phyloP scores from a whole-genome alignment of 164 flowering plant genomes.

The Umbellularia californica region DNA sequence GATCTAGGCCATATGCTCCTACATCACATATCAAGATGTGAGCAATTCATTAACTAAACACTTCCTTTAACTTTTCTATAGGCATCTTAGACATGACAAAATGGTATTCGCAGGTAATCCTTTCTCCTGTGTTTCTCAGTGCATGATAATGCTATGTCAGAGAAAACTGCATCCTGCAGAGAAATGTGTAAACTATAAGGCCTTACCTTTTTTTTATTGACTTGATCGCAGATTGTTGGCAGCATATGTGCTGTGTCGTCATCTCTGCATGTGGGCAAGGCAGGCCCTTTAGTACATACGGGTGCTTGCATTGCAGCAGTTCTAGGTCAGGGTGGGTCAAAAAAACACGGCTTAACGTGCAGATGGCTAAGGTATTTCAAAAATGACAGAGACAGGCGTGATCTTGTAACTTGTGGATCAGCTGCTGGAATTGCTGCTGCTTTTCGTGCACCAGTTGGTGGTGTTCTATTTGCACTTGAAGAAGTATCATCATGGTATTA shows the following conservation, averaged over 20 bases:
- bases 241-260: constrained; percentile 80
- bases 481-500: constrained; percentile 88
- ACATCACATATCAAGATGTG: background rate
- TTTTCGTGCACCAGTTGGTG: constrained; percentile 97
- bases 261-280: constrained; percentile 78
- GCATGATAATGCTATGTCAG: background rate
- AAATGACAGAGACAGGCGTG: constrained; percentile 87
- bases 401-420: constrained; percentile 84
- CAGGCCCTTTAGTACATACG: constrained; percentile 91
- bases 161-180: background rate
- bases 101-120: background rate
- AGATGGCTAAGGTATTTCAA: constrained; percentile 77
- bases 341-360: constrained; percentile 63
- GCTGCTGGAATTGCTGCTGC: constrained; percentile 96
- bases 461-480: constrained; percentile 84
- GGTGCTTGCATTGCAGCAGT: constrained; percentile 82
- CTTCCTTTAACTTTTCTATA: background rate
- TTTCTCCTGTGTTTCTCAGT: background rate
- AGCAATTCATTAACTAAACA: background rate
- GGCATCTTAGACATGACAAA: background rate
- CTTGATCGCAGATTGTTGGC: constrained; percentile 58
- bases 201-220: constrained; percentile 8
- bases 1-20: too few species aligned
- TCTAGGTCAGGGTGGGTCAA: constrained; percentile 86
- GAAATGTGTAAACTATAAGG: background rate